These are phyloP conservation scores for Copromyces sp. DNA, from an alignment of 495 filamentous ascomycete species.

Conservation along the genomic window DNA sequence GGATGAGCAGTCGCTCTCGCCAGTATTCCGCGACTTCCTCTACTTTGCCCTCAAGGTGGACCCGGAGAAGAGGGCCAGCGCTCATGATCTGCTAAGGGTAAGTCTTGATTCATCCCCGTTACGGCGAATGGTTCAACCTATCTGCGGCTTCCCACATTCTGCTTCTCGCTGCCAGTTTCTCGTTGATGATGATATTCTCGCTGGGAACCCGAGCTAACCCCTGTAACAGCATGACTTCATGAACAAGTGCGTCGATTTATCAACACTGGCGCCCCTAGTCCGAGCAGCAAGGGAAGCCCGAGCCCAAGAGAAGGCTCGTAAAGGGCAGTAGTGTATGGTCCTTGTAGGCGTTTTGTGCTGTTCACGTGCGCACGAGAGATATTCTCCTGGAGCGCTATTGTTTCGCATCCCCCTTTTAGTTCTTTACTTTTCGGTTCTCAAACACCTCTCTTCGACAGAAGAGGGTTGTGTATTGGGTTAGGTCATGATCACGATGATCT, in stretches of 20 bases:
- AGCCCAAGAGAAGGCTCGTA: constrained; percentile 72
- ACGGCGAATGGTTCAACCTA: background rate
- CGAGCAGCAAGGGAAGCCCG: constrained; percentile 72
- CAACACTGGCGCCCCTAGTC: constrained; percentile 63
- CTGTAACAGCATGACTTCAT: constrained; percentile 77
- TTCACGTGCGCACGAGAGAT: background rate
- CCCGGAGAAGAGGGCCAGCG: constrained; percentile 90
- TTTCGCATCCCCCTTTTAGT: background rate
- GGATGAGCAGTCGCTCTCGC: constrained; percentile 72
- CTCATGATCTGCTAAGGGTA: constrained; percentile 85
- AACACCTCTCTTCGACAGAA: background rate
- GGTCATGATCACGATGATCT: background rate
- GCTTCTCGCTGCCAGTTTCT: constrained; percentile 19
- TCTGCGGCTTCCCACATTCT: background rate
- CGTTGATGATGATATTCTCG: background rate
- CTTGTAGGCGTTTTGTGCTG: constrained; percentile 1
- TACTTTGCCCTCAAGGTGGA: constrained; percentile 88
- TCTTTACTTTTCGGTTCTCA: background rate
- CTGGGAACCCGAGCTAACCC: background rate
- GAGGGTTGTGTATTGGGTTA: background rate
- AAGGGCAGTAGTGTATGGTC: constrained; percentile 31
- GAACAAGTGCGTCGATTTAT: constrained; percentile 62
- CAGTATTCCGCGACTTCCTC: constrained; percentile 80
- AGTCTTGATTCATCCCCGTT: constrained; percentile 14
- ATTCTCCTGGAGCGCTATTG: background rate